A percentile compares a stretch with the other conserved stretches of the same genome.
phyloP scores from a whole-genome alignment of 441 rosid genomes.

The Erysimum cheiri region DNA sequence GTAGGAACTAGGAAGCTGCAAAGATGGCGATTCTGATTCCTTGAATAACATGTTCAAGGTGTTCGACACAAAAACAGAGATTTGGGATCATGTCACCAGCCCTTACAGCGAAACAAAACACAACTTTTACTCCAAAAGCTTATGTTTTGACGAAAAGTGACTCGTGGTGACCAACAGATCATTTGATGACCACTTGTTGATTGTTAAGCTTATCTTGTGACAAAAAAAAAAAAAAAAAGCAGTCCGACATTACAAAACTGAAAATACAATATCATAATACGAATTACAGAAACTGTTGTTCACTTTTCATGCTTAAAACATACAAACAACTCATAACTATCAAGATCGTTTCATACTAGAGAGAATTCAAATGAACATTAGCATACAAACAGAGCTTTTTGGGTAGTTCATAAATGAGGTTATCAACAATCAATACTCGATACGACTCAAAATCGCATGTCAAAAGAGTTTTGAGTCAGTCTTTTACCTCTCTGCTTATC shows the following conservation, averaged over 20 bases:
- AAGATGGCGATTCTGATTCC: not conserved
- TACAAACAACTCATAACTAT: conserved; percentile 1
- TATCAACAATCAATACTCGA: conserved; percentile 6
- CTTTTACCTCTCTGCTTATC: conserved; percentile 1
- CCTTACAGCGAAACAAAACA: not conserved
- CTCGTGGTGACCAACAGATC: not conserved
- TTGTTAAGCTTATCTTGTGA: not conserved
- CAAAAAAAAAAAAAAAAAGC: not conserved
- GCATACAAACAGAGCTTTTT: not conserved
- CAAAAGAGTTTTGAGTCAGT: conserved; percentile 14
- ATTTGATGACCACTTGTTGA: not conserved
- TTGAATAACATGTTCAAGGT: not conserved
- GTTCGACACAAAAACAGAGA: not conserved
- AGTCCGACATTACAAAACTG: not conserved
- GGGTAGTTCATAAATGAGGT: conserved; percentile 1
- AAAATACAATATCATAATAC: not conserved
- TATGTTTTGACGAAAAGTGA: not conserved
- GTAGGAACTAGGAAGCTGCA: conserved; percentile 60
- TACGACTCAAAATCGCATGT: not conserved
- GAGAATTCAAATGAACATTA: not conserved
- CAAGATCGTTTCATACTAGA: not conserved
- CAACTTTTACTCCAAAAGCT: not conserved
- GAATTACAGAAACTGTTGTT: conserved; percentile 5
- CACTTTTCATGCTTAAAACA: not conserved
- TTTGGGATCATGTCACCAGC: not conserved